Conservation (phyloP, 345 rosid genomes). For the Acer yangbiense region DNA sequence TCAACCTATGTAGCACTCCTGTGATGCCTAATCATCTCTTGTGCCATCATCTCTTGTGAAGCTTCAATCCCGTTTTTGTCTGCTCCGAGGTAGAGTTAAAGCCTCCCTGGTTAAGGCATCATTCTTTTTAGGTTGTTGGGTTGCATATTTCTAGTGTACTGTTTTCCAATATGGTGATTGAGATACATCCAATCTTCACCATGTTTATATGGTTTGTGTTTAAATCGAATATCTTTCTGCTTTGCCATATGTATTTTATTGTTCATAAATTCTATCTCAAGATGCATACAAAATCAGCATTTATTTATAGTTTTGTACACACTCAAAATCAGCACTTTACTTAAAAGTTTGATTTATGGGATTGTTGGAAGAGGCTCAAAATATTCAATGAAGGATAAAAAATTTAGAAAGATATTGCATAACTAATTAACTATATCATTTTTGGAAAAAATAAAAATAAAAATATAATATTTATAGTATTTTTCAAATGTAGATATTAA, state of each 20-base stretch:
- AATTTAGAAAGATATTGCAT: too few relatives aligned
- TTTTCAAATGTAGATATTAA: neutral
- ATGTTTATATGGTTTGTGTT: slow-evolving; percentile 10
- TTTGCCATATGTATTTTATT: slow-evolving; percentile 21
- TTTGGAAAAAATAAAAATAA: neutral
- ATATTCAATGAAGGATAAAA: neutral
- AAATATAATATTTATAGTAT: too few relatives aligned
- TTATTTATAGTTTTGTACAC: too few relatives aligned
- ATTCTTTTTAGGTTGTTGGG: slow-evolving; percentile 12
- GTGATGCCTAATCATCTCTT: slow-evolving; percentile 13
- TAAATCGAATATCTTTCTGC: neutral
- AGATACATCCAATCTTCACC: slow-evolving; percentile 5
- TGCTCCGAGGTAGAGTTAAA: slow-evolving; percentile 17
- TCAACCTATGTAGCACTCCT: neutral
- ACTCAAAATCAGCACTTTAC: too few relatives aligned
- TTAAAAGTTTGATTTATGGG: neutral
- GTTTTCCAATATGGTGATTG: slow-evolving; percentile 16
- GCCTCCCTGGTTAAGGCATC: slow-evolving; percentile 11
- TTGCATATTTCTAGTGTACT: neutral
- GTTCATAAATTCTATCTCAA: slow-evolving; percentile 9
- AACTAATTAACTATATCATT: neutral
- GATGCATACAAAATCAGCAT: too few relatives aligned
- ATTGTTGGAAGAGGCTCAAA: neutral
- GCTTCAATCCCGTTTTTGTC: slow-evolving; percentile 23
- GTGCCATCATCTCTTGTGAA: slow-evolving; percentile 19